These are phyloP conservation scores for Ophiostoma pallidulum DNA, from an alignment of 2,329 filamentous ascomycete species.

Conservation along the genomic window DNA sequence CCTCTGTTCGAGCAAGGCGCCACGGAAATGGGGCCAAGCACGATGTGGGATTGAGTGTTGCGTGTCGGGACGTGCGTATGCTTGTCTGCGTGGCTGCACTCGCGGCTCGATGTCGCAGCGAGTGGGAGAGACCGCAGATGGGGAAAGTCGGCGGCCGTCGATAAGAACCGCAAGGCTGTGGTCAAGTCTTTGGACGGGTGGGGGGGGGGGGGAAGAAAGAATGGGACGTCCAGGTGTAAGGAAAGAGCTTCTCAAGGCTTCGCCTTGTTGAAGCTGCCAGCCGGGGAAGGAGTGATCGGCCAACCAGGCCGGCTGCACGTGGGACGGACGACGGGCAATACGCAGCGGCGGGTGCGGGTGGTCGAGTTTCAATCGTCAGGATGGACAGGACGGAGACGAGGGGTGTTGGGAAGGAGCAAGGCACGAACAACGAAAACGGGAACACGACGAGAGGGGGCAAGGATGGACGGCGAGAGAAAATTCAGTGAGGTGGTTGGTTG, in stretches of 20 bases:
- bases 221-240: neutral
- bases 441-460: no score
- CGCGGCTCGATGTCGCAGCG: slow-evolving; percentile 7
- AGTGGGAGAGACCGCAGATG: no score
- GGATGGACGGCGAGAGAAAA: neutral
- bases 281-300: neutral
- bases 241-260: neutral
- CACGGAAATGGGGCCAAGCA: no score
- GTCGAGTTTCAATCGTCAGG: no score
- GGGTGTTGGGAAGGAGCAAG: neutral
- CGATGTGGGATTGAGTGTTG: no score
- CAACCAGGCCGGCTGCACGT: slow-evolving; percentile 1
- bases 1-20: slow-evolving; percentile 1
- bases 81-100: neutral
- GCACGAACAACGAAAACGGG: neutral
- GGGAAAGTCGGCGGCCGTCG: no score
- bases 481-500: slow-evolving; percentile 7
- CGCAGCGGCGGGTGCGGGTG: neutral
- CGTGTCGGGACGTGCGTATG: no score
- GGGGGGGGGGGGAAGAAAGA: neutral
- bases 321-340: neutral
- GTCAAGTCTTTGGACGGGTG: neutral
- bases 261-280: neutral
- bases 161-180: no score
- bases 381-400: no score